A percentile compares a stretch with the other conserved stretches of the same genome.
Evolutionary conservation across 805 yeast species (phyloP).

Genomic region (Yamadazyma sp.): DNA sequence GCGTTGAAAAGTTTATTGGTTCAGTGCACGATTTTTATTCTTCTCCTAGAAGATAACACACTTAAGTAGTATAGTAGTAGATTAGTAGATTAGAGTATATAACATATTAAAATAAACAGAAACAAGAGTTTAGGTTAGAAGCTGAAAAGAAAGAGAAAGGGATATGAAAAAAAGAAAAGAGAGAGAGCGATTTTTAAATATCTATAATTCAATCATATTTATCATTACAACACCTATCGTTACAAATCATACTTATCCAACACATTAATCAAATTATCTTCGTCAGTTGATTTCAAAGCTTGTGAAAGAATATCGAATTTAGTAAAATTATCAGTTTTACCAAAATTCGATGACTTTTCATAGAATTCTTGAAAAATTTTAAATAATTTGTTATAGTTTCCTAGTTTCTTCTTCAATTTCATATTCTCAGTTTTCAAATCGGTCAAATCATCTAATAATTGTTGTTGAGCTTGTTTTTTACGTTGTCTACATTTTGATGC

Average conservation of each 20-base stretch:
- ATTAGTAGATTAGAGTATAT: too few species aligned
- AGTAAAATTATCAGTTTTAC: conserved; percentile 7
- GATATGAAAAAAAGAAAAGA: too few species aligned
- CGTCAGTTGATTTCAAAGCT: conserved; percentile 10
- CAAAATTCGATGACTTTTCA: conserved; percentile 7
- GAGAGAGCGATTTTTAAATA: too few species aligned
- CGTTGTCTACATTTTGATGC: conserved; percentile 68
- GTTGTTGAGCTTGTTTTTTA: conserved; percentile 65
- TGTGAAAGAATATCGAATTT: conserved; percentile 10
- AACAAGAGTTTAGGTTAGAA: too few species aligned
- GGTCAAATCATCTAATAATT: conserved; percentile 59
- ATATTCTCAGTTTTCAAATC: conserved; percentile 40
- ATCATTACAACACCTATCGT: too few species aligned
- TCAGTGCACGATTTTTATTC: background rate
- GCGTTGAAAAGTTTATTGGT: conserved; percentile 7
- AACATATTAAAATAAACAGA: too few species aligned
- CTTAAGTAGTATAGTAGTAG: too few species aligned
- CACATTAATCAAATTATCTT: conserved; percentile 9
- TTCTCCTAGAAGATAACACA: too few species aligned
- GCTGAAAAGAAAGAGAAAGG: too few species aligned
- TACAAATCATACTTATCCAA: background rate
- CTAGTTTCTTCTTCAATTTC: conserved; percentile 7
- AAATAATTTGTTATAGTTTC: conserved; percentile 11
- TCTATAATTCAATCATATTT: too few species aligned
- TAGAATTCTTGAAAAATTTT: conserved; percentile 10